Percentiles rank a stretch among this genome's conserved stretches.
Conservation (phyloP, 108 stramenopile species). For the Craspedostauros australis region DNA sequence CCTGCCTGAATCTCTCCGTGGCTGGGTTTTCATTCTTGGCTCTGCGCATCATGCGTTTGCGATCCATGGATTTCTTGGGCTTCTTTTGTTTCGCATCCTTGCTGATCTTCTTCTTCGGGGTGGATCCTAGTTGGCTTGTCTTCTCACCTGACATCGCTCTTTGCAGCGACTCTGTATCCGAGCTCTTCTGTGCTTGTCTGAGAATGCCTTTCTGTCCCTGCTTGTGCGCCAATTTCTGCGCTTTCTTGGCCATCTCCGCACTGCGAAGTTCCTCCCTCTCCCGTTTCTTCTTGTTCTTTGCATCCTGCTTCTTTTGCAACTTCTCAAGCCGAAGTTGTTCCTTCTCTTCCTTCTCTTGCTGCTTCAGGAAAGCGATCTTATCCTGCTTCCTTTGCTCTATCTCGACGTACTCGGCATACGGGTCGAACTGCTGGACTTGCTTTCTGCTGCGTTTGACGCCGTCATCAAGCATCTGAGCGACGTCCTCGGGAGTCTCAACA, state of each 20-base stretch:
- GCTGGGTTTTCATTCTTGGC: constrained; percentile 71
- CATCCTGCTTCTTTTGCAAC: constrained; percentile 44
- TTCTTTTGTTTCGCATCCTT: constrained; percentile 10
- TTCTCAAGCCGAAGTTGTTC: constrained; percentile 56
- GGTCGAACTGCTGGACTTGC: constrained; percentile 77
- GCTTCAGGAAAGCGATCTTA: constrained; percentile 38
- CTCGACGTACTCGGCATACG: constrained; percentile 51
- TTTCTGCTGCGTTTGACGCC: constrained; percentile 70
- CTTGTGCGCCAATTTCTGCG: constrained; percentile 8
- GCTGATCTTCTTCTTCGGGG: constrained; percentile 3
- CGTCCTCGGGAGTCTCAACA: constrained; percentile 61
- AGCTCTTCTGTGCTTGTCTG: constrained; percentile 16
- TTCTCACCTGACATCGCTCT: no score
- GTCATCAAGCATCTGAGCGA: constrained; percentile 68
- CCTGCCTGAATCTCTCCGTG: constrained; percentile 72
- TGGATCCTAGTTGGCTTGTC: not conserved
- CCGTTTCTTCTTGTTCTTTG: constrained; percentile 47
- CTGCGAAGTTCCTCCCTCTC: constrained; percentile 36
- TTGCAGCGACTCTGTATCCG: no score
- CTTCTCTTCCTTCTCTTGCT: constrained; percentile 70
- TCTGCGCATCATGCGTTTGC: constrained; percentile 47
- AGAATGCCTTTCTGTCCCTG: constrained; percentile 10
- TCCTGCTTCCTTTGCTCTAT: constrained; percentile 59
- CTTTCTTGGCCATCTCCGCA: constrained; percentile 6
- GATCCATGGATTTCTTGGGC: constrained; percentile 47